Percentiles rank a stretch among this genome's conserved stretches.
Conservation (phyloP, 495 filamentous ascomycete species). For the Tuber calosporum region DNA sequence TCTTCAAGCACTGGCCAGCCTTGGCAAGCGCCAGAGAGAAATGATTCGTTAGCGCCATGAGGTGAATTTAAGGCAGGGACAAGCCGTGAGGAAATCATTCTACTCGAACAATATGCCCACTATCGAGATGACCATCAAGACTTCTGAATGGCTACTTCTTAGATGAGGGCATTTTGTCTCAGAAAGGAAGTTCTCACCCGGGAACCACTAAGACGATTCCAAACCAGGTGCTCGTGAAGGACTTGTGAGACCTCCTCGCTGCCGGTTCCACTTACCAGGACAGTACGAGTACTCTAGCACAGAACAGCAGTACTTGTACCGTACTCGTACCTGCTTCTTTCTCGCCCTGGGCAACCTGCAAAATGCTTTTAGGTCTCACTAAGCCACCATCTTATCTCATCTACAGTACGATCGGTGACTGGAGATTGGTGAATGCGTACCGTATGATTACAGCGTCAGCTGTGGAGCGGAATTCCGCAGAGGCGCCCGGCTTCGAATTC, state of each 20-base stretch:
- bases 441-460: neutral
- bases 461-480: neutral
- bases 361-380: neutral
- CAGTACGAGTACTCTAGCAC: no score
- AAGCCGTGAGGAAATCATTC: neutral
- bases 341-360: neutral
- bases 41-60: neutral
- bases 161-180: neutral
- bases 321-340: neutral
- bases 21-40: neutral
- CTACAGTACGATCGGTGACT: neutral
- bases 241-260: neutral
- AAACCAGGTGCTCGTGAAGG: neutral
- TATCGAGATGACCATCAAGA: neutral
- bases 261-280: neutral
- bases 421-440: neutral
- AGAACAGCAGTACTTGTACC: no score
- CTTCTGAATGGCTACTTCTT: neutral
- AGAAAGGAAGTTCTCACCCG: neutral
- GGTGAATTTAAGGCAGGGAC: neutral
- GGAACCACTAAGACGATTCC: neutral
- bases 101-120: neutral
- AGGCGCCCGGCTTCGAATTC: neutral
- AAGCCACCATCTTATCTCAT: neutral
- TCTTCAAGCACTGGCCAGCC: neutral